Conservation (phyloP, 2,329 filamentous ascomycete species). For the Calonectria crousiana region DNA sequence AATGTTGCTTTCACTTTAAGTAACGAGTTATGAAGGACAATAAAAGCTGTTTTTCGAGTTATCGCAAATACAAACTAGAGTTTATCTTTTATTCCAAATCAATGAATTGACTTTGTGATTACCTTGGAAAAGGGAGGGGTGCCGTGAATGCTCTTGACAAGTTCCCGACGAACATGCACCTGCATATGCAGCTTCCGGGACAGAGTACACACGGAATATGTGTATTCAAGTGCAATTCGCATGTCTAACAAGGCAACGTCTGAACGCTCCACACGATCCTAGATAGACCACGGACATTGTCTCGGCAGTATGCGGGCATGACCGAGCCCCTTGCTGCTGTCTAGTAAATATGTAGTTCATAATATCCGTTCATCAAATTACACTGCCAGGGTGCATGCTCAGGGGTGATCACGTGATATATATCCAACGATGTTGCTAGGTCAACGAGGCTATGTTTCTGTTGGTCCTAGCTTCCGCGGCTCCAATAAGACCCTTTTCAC, state of each 20-base stretch:
- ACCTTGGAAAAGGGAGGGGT: neutral
- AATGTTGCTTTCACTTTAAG: slow-evolving; percentile 48
- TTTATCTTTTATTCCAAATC: neutral
- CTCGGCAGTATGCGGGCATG: slow-evolving; percentile 14
- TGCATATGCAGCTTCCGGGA: neutral
- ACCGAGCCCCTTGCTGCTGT: neutral
- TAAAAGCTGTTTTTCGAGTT: slow-evolving; percentile 51
- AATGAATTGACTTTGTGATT: slow-evolving; percentile 11
- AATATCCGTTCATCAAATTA: neutral
- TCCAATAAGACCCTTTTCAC: slow-evolving; percentile 29
- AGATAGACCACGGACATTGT: neutral
- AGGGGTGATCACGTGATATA: slow-evolving; percentile 26
- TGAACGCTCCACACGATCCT: neutral
- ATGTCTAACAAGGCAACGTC: neutral
- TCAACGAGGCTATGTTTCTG: slow-evolving; percentile 33
- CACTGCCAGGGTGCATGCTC: neutral
- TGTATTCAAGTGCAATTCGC: neutral
- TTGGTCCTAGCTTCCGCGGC: slow-evolving; percentile 29
- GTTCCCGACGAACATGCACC: neutral
- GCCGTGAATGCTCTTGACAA: neutral
- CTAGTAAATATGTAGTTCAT: neutral
- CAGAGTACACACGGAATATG: neutral
- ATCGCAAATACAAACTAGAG: slow-evolving; percentile 36
- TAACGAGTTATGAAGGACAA: slow-evolving; percentile 57
- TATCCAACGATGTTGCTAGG: slow-evolving; percentile 29